phyloP scores from a whole-genome alignment of 768 basidiomycete genomes.

The Calocybe cyanea region DNA sequence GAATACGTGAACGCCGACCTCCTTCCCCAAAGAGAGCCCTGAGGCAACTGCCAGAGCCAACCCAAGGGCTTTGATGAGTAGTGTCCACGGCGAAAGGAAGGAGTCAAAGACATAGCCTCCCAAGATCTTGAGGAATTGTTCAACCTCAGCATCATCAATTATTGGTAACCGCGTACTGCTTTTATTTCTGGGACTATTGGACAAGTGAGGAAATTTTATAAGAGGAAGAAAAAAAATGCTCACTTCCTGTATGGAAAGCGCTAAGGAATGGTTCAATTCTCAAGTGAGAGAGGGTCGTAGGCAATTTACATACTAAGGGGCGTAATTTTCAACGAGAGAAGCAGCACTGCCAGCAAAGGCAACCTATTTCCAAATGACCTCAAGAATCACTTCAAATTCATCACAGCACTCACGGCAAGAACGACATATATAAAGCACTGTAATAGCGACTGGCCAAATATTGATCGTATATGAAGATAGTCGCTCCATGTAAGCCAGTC shows the following conservation, averaged over 20 bases:
- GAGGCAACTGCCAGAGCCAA: constrained; percentile 82
- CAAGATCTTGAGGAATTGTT: constrained; percentile 49
- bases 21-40: constrained; percentile 81
- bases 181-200: constrained; percentile 71
- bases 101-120: constrained; percentile 85
- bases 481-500: constrained; percentile 72
- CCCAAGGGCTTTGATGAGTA: constrained; percentile 81
- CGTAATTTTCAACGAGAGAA: constrained; percentile 58
- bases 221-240: constrained; percentile 24
- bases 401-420: constrained; percentile 47
- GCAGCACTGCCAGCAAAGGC: constrained; percentile 62
- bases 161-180: constrained; percentile 42
- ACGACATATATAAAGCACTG: constrained; percentile 64
- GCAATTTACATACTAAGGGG: constrained; percentile 55
- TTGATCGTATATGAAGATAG: constrained; percentile 46
- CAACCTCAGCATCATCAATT: not conserved
- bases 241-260: constrained; percentile 79
- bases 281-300: not conserved
- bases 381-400: not conserved
- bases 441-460: constrained; percentile 58
- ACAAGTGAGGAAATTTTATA: not conserved
- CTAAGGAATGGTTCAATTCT: constrained; percentile 27
- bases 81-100: constrained; percentile 82
- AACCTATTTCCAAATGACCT: constrained; percentile 34
- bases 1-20: constrained; percentile 44